phyloP scores from a whole-genome alignment of 768 basidiomycete genomes.

The Tephrocybe sp. region DNA sequence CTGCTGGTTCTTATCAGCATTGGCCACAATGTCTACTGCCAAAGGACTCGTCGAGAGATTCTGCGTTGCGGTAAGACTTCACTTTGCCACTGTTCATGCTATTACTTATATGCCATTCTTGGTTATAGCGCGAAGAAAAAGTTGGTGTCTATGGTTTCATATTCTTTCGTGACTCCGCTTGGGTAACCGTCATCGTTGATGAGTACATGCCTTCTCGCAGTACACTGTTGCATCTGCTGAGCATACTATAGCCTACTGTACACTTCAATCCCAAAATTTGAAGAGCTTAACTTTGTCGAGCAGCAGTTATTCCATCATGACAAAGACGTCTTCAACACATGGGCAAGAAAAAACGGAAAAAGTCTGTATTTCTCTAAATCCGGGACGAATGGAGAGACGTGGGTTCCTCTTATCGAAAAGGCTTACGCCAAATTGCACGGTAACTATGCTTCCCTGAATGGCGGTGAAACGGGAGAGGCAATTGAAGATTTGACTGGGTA shows the following conservation, averaged over 20 bases:
- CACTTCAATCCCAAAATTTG: conserved; percentile 41
- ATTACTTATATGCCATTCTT: too few species aligned
- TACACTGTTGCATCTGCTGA: background rate
- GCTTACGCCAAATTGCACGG: conserved; percentile 60
- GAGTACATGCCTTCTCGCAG: conserved; percentile 30
- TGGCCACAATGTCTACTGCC: conserved; percentile 46
- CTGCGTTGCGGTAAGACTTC: conserved; percentile 44
- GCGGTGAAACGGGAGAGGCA: conserved; percentile 47
- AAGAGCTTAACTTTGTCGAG: conserved; percentile 33
- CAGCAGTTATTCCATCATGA: conserved; percentile 42
- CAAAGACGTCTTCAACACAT: conserved; percentile 35
- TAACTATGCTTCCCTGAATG: conserved; percentile 42
- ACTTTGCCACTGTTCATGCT: background rate
- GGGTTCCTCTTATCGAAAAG: conserved; percentile 60
- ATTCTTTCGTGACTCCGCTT: conserved; percentile 44
- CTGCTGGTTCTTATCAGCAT: conserved; percentile 55
- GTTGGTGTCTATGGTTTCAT: conserved; percentile 55
- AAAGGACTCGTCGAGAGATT: conserved; percentile 49
- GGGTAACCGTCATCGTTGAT: conserved; percentile 49
- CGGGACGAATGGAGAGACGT: conserved; percentile 48
- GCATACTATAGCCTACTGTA: conserved; percentile 34
- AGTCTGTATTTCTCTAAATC: conserved; percentile 45
- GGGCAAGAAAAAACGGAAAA: conserved; percentile 36
- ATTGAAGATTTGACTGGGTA: conserved; percentile 61
- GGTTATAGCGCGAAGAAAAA: conserved; percentile 37